These are phyloP conservation scores for Inosperma sp. DNA, from an alignment of 768 basidiomycete genomes.

Conservation along the genomic window DNA sequence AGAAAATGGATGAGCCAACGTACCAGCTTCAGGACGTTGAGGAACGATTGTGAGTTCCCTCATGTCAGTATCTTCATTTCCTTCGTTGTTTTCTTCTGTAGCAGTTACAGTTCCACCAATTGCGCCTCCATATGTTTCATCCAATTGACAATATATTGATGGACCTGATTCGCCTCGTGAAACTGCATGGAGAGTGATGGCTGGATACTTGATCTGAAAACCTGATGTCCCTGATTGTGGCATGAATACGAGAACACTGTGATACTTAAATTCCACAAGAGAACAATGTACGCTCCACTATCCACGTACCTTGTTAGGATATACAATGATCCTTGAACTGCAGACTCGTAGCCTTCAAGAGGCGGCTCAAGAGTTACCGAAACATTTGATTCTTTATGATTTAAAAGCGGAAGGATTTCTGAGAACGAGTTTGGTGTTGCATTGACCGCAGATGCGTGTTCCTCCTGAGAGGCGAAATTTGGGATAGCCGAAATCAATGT, in stretches of 20 bases:
- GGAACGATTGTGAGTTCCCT: slow-evolving; percentile 81
- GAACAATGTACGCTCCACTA: neutral
- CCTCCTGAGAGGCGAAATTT: slow-evolving; percentile 46
- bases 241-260: slow-evolving; percentile 72
- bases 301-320: slow-evolving; percentile 72
- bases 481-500: slow-evolving; percentile 36
- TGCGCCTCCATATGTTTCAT: slow-evolving; percentile 49
- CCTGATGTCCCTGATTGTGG: slow-evolving; percentile 57
- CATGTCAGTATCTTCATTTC: slow-evolving; percentile 49
- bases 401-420: slow-evolving; percentile 79
- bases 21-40: slow-evolving; percentile 51
- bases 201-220: slow-evolving; percentile 82
- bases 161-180: slow-evolving; percentile 64
- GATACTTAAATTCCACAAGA: slow-evolving; percentile 4
- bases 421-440: slow-evolving; percentile 82
- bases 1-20: slow-evolving; percentile 22
- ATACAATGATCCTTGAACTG: slow-evolving; percentile 65
- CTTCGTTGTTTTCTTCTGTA: slow-evolving; percentile 33
- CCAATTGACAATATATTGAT: slow-evolving; percentile 91
- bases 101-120: slow-evolving; percentile 17
- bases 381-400: slow-evolving; percentile 70
- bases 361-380: slow-evolving; percentile 66
- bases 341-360: slow-evolving; percentile 50
- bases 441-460: slow-evolving; percentile 61
- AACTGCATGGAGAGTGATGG: slow-evolving; percentile 90